Percentiles rank a stretch among this genome's conserved stretches.
These are phyloP conservation scores for Apiospora arundinis DNA, from an alignment of 2,329 filamentous ascomycete species.

Conservation along the genomic window DNA sequence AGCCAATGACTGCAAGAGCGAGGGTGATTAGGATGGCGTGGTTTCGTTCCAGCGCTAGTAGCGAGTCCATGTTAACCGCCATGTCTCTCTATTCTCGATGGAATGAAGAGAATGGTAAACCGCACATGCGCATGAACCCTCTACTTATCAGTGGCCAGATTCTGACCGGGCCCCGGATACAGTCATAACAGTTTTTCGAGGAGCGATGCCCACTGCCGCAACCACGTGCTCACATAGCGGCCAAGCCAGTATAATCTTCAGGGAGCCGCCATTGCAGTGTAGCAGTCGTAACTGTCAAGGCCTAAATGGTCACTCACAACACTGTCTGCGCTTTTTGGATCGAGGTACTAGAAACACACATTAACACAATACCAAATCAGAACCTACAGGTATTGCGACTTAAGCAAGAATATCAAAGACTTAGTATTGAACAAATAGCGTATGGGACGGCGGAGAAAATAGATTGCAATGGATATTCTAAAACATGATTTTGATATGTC, in stretches of 20 bases:
- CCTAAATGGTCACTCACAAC: neutral
- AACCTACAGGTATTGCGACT: neutral
- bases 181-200: neutral
- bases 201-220: neutral
- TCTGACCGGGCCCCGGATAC: no score
- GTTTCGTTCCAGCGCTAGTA: constrained; percentile 3
- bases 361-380: no score
- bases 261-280: neutral
- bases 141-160: constrained; percentile 9
- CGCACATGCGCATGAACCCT: neutral
- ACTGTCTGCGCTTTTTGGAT: neutral
- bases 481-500: neutral
- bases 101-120: neutral
- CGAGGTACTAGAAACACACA: no score
- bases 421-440: neutral
- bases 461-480: neutral
- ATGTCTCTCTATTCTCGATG: neutral
- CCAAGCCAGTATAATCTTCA: no score
- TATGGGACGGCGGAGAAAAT: neutral
- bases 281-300: neutral
- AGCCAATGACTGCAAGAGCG: neutral
- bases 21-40: neutral
- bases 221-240: constrained; percentile 4
- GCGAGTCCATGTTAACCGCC: neutral
- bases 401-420: no score